These are phyloP conservation scores for Phytophthora aleatoria DNA, from an alignment of 352 stramenopile species.

Conservation along the genomic window DNA sequence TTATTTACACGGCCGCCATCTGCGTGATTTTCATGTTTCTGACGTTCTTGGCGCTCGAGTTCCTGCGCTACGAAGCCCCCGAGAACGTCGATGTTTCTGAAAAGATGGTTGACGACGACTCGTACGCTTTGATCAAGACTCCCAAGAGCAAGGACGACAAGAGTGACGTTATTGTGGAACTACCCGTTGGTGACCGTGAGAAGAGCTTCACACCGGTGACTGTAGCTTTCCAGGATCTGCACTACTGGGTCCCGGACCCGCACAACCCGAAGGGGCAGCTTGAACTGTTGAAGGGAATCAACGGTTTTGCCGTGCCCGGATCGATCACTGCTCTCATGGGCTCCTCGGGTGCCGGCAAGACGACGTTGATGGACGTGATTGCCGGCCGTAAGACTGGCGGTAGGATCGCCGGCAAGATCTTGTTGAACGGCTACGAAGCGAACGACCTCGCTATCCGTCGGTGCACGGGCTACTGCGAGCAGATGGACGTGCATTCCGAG, in stretches of 20 bases:
- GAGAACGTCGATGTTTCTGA: neutral
- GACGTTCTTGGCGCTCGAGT: neutral
- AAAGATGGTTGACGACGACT: neutral
- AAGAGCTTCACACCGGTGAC: constrained; percentile 42
- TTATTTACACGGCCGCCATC: constrained; percentile 39
- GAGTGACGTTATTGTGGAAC: neutral
- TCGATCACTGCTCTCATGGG: constrained; percentile 57
- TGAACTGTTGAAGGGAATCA: constrained; percentile 43
- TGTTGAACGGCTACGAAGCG: constrained; percentile 11
- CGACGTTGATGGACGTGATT: constrained; percentile 87
- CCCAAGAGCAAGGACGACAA: constrained; percentile 1
- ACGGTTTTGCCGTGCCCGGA: constrained; percentile 40
- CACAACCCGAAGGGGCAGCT: constrained; percentile 27
- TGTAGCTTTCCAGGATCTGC: constrained; percentile 40
- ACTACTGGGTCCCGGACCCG: constrained; percentile 28
- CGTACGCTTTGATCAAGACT: neutral
- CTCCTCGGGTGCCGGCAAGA: constrained; percentile 43
- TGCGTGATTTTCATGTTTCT: constrained; percentile 32
- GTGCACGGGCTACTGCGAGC: constrained; percentile 27
- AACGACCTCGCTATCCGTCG: constrained; percentile 35
- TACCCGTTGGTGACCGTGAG: neutral
- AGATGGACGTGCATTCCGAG: constrained; percentile 29
- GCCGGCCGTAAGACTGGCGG: constrained; percentile 77
- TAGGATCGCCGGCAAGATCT: constrained; percentile 72
- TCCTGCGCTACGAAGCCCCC: neutral